phyloP scores from a whole-genome alignment of 768 basidiomycete species.

The Pholiota microspora region DNA sequence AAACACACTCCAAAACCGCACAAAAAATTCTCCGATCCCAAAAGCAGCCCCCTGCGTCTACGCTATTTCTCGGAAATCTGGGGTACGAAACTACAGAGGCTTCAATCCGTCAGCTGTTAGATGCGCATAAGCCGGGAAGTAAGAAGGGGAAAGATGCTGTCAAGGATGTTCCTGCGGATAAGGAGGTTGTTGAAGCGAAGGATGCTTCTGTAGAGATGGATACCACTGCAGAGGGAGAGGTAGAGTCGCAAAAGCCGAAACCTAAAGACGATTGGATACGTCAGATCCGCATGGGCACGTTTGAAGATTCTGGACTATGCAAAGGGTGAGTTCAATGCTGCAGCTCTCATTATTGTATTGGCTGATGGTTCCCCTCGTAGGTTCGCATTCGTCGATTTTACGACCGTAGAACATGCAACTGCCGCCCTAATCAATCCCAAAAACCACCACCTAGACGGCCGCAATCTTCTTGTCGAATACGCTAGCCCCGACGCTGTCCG shows the following conservation, averaged over 20 bases:
- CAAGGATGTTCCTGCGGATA: neutral
- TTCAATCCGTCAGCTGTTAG: slow-evolving; percentile 69
- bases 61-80: slow-evolving; percentile 91
- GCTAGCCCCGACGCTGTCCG: slow-evolving; percentile 88
- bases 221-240: neutral
- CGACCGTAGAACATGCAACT: slow-evolving; percentile 74
- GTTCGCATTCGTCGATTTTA: slow-evolving; percentile 94
- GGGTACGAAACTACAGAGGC: slow-evolving; percentile 86
- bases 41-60: slow-evolving; percentile 81
- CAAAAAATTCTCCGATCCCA: slow-evolving; percentile 76
- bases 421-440: slow-evolving; percentile 76
- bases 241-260: slow-evolving; percentile 7
- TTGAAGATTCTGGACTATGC: slow-evolving; percentile 92
- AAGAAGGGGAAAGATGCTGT: slow-evolving; percentile 28
- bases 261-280: slow-evolving; percentile 57
- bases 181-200: neutral
- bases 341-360: neutral
- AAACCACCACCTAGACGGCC: slow-evolving; percentile 82
- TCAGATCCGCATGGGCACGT: slow-evolving; percentile 91
- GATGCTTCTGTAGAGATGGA: slow-evolving; percentile 28
- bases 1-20: slow-evolving; percentile 60
- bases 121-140: slow-evolving; percentile 52
- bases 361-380: slow-evolving; percentile 36
- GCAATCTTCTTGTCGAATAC: slow-evolving; percentile 84
- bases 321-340: slow-evolving; percentile 73